phyloP scores from a whole-genome alignment of 768 basidiomycete species.

The Mycena venus region DNA sequence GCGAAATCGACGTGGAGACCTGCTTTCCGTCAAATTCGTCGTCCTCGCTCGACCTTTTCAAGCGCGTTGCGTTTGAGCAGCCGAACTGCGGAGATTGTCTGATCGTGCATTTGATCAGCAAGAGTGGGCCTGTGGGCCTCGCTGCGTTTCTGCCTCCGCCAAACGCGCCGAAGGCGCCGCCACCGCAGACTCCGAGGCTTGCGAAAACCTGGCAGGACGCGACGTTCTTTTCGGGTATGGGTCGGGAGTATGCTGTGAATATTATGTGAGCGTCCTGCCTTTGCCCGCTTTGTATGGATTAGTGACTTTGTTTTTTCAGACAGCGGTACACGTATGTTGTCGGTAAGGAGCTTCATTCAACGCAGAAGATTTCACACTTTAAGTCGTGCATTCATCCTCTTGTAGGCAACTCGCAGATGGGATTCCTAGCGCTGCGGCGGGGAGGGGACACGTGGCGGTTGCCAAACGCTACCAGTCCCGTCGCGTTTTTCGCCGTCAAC shows the following conservation, averaged over 20 bases:
- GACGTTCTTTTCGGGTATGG: conserved; percentile 7
- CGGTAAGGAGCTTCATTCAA: background rate
- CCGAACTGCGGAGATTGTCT: conserved; percentile 33
- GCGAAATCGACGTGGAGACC: conserved; percentile 5
- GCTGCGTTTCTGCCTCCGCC: conserved; percentile 27
- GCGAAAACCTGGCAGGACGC: conserved; percentile 27
- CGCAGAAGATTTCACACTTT: background rate
- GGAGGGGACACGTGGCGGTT: background rate
- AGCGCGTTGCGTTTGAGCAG: conserved; percentile 30
- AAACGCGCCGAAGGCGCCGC: background rate
- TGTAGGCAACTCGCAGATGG: conserved; percentile 16
- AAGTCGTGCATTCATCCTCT: no score
- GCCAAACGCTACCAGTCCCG: conserved; percentile 6
- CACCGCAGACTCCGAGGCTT: background rate
- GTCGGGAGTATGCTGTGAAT: conserved; percentile 19
- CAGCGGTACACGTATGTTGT: conserved; percentile 32
- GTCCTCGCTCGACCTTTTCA: conserved; percentile 18
- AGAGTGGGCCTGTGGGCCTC: conserved; percentile 24
- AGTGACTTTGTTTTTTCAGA: background rate
- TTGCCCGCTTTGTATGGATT: background rate
- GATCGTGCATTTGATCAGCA: conserved; percentile 28
- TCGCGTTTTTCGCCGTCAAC: conserved; percentile 30
- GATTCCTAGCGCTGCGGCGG: conserved; percentile 18
- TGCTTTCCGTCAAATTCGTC: conserved; percentile 6
- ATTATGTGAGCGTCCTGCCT: conserved; percentile 10